These are phyloP conservation scores for Blastobotrys muscicola DNA, from an alignment of 805 yeast species.

Conservation along the genomic window DNA sequence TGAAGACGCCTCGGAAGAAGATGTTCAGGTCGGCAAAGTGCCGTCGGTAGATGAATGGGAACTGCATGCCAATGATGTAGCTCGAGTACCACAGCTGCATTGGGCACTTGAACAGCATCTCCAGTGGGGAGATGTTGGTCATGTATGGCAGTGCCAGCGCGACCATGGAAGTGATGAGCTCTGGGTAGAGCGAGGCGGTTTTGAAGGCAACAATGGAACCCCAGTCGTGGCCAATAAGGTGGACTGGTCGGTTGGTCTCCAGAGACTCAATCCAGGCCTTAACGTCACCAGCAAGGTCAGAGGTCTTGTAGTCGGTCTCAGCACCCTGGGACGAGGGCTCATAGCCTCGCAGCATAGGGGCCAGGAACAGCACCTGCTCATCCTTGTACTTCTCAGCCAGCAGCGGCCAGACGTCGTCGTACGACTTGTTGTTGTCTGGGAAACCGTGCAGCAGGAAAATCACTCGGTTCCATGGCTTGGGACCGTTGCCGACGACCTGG, in stretches of 20 bases:
- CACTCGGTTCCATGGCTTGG: not conserved
- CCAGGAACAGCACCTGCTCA: constrained; percentile 11
- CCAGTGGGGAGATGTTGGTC: constrained; percentile 6
- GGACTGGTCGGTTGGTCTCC: constrained; percentile 9
- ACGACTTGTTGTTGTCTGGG: constrained; percentile 19
- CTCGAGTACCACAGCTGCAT: constrained; percentile 19
- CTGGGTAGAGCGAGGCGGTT: constrained; percentile 15
- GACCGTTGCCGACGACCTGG: not conserved
- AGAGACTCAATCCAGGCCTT: not conserved
- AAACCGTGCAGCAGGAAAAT: constrained; percentile 19
- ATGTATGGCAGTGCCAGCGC: constrained; percentile 21
- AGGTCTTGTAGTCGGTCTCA: constrained; percentile 8
- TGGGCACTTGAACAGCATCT: constrained; percentile 10
- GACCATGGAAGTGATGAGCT: constrained; percentile 12
- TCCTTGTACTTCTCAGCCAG: not conserved
- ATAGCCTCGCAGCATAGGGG: constrained; percentile 20
- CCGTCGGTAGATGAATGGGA: constrained; percentile 14
- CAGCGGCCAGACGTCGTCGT: constrained; percentile 11
- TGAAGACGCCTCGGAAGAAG: constrained; percentile 17
- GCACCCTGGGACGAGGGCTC: constrained; percentile 14
- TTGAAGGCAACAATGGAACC: constrained; percentile 19
- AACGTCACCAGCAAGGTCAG: constrained; percentile 15
- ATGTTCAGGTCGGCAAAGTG: constrained; percentile 6
- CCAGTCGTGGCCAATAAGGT: constrained; percentile 25
- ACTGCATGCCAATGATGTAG: constrained; percentile 21